These are phyloP conservation scores for Uncinocarpus reesii DNA, from an alignment of 2,329 filamentous ascomycete species.

Conservation along the genomic window DNA sequence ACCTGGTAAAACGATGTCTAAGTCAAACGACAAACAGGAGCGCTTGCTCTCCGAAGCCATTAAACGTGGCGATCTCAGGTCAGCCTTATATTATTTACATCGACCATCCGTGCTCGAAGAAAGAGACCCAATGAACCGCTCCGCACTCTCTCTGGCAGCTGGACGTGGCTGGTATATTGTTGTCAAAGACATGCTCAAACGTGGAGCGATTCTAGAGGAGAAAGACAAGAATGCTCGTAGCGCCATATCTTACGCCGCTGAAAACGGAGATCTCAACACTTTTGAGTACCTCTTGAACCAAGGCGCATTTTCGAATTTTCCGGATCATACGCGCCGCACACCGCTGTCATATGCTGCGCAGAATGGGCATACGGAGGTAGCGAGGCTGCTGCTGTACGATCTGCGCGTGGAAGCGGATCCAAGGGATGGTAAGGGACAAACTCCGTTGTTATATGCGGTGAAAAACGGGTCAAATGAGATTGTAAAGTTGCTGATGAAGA, in stretches of 20 bases:
- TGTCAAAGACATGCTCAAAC: slow-evolving; percentile 11
- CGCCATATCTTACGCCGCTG: slow-evolving; percentile 8
- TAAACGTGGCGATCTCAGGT: slow-evolving; percentile 1
- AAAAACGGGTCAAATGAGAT: neutral
- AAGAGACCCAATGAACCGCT: neutral
- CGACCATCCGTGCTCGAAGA: neutral
- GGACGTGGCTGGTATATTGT: slow-evolving; percentile 11
- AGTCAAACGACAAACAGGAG: too few relatives aligned
- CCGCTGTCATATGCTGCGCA: neutral
- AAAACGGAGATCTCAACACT: slow-evolving; percentile 10
- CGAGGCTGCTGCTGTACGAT: neutral
- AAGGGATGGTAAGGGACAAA: neutral
- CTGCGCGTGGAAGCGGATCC: neutral
- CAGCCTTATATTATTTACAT: neutral
- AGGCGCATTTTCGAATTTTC: slow-evolving; percentile 6
- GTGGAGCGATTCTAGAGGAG: slow-evolving; percentile 11
- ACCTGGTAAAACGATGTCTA: too few relatives aligned
- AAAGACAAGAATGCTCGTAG: slow-evolving; percentile 2
- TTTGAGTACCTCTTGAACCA: slow-evolving; percentile 8
- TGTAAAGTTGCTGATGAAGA: neutral
- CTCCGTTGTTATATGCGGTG: neutral
- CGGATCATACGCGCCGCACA: neutral
- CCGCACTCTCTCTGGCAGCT: slow-evolving; percentile 12
- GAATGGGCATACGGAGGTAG: neutral
- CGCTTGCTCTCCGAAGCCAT: slow-evolving; percentile 1